A percentile compares a stretch with the other conserved stretches of the same genome.
Conservation (phyloP, 2,329 filamentous ascomycete genomes). For the Aspergillus felis region DNA sequence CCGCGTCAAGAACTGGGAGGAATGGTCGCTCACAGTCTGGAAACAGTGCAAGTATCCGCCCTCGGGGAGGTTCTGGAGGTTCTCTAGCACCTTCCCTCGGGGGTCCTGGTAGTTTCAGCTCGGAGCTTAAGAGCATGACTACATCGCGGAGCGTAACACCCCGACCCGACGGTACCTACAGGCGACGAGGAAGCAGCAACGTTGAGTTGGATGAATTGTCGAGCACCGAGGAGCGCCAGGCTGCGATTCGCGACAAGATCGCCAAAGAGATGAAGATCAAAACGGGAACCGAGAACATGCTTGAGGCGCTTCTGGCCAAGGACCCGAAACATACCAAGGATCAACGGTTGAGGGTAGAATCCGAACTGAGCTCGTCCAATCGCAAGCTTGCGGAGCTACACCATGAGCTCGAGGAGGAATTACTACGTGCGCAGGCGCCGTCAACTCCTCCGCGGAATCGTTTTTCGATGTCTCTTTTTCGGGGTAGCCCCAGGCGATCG, state of each 20-base stretch:
- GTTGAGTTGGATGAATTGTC: conserved; percentile 59
- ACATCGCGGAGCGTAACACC: conserved; percentile 60
- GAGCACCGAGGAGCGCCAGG: conserved; percentile 68
- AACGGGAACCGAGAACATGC: conserved; percentile 93
- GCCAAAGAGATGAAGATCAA: conserved; percentile 98
- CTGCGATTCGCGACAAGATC: conserved; percentile 74
- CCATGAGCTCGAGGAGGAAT: conserved; percentile 56
- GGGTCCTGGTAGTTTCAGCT: conserved; percentile 80
- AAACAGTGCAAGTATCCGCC: conserved; percentile 59
- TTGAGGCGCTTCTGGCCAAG: conserved; percentile 90
- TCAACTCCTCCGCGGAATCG: conserved; percentile 48
- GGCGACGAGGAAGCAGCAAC: conserved; percentile 40
- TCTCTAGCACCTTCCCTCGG: conserved; percentile 68
- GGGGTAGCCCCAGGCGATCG: conserved; percentile 52
- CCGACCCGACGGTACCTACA: conserved; percentile 55
- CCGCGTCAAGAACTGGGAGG: conserved; percentile 27
- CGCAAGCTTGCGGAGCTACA: conserved; percentile 60
- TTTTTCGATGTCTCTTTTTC: conserved; percentile 54
- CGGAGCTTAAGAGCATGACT: conserved; percentile 70
- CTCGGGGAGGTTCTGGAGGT: conserved; percentile 48
- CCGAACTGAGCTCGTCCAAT: conserved; percentile 87
- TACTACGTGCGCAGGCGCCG: conserved; percentile 55
- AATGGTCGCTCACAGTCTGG: conserved; percentile 53
- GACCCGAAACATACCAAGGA: conserved; percentile 94
- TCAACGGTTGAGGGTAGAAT: conserved; percentile 73